These are phyloP conservation scores for Thielaviopsis populi DNA, from an alignment of 2,329 filamentous ascomycete species.

Conservation along the genomic window DNA sequence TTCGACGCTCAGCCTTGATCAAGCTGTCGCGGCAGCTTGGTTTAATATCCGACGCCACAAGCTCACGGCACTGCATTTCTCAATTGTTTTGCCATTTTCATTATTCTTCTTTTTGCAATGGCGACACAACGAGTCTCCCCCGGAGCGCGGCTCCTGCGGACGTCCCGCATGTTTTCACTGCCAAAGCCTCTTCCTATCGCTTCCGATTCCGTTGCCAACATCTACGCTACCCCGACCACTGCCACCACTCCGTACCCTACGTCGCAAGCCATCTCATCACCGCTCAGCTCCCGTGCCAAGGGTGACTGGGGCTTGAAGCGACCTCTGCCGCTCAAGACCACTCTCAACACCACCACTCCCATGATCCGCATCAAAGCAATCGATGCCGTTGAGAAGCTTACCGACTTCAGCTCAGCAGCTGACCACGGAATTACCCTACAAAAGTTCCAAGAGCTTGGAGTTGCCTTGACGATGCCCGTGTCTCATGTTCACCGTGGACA, in stretches of 20 bases:
- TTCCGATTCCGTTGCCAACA: slow-evolving; percentile 28
- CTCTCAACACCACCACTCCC: slow-evolving; percentile 56
- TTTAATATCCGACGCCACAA: background rate
- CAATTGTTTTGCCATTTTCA: too few relatives aligned
- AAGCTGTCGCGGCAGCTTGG: background rate
- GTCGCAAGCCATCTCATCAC: slow-evolving; percentile 67
- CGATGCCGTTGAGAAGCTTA: slow-evolving; percentile 76
- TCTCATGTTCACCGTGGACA: slow-evolving; percentile 18
- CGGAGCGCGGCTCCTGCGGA: slow-evolving; percentile 58
- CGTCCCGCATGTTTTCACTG: slow-evolving; percentile 79
- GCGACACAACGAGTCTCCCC: slow-evolving; percentile 32
- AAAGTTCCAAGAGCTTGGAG: slow-evolving; percentile 72
- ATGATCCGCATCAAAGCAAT: slow-evolving; percentile 61
- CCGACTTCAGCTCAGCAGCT: slow-evolving; percentile 70
- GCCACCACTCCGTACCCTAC: slow-evolving; percentile 64
- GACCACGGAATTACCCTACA: slow-evolving; percentile 67
- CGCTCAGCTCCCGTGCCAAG: slow-evolving; percentile 51
- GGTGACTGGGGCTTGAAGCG: slow-evolving; percentile 94
- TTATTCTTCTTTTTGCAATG: slow-evolving; percentile 7
- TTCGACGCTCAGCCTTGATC: background rate
- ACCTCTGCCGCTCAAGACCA: slow-evolving; percentile 61
- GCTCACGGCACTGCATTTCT: background rate
- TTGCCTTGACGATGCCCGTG: slow-evolving; percentile 49
- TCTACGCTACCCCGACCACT: slow-evolving; percentile 26
- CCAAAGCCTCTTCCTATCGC: slow-evolving; percentile 59